Conservation (phyloP, 192 early-diverging fungal genomes). For the Gaertneriomyces sp. region DNA sequence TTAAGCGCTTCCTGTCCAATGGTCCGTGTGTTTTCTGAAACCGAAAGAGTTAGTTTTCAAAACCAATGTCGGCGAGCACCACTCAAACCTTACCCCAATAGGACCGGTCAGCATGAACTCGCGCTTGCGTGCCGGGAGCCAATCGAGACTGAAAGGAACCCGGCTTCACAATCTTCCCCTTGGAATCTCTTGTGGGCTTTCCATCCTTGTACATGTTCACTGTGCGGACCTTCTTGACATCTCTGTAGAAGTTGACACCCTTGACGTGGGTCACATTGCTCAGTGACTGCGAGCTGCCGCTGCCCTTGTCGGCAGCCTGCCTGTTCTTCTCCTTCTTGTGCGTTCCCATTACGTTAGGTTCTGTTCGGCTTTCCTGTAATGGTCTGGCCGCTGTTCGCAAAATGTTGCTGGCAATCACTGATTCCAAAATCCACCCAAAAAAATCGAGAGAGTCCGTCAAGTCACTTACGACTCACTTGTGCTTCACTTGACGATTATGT, state of each 20-base stretch:
- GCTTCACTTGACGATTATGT: no score
- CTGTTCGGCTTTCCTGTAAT: no score
- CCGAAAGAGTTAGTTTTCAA: constrained; percentile 8
- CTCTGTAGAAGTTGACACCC: constrained; percentile 99
- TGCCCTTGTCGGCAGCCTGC: constrained; percentile 17
- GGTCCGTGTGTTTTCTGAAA: constrained; percentile 85
- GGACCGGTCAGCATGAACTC: constrained; percentile 90
- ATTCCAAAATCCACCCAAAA: no score
- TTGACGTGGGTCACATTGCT: constrained; percentile 64
- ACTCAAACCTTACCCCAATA: constrained; percentile 77
- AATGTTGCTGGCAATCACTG: no score
- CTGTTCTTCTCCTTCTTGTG: constrained; percentile 44
- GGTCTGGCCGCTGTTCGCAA: no score
- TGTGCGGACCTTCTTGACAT: constrained; percentile 88
- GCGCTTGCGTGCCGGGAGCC: constrained; percentile 64
- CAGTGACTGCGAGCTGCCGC: constrained; percentile 23
- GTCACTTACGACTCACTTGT: no score
- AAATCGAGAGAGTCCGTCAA: no score
- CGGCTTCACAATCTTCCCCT: constrained; percentile 88
- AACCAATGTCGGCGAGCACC: not conserved
- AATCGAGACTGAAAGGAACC: constrained; percentile 80
- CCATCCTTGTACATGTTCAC: constrained; percentile 94
- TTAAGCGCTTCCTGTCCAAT: constrained; percentile 93
- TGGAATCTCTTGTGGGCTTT: constrained; percentile 71
- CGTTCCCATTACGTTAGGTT: constrained; percentile 32